Percentiles rank a stretch among this genome's conserved stretches.
Conservation (phyloP, 768 basidiomycete species). For the Leccinum ochraceum region DNA sequence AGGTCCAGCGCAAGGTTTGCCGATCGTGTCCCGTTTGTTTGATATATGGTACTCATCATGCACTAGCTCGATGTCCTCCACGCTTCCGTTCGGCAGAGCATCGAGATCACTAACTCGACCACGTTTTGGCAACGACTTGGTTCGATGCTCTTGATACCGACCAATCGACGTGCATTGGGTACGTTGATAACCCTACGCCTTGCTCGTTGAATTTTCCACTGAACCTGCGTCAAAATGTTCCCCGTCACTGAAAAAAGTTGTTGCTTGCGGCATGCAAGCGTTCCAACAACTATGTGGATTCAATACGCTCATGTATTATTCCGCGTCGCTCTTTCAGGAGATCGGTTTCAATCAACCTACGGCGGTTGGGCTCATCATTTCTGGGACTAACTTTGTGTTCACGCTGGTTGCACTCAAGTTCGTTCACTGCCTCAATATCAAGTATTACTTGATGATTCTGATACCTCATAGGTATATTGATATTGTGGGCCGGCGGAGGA, state of each 20-base stretch:
- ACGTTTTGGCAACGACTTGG: constrained; percentile 56
- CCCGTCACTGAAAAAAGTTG: constrained; percentile 41
- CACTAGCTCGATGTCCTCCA: constrained; percentile 57
- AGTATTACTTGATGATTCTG: neutral
- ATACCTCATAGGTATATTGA: constrained; percentile 48
- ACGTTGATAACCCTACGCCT: constrained; percentile 16
- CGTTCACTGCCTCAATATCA: neutral
- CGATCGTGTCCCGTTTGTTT: neutral
- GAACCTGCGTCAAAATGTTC: neutral
- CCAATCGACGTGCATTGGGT: constrained; percentile 74
- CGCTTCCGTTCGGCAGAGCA: constrained; percentile 58
- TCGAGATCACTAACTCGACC: constrained; percentile 61
- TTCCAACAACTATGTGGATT: constrained; percentile 85
- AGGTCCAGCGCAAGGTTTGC: constrained; percentile 63
- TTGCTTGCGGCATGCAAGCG: constrained; percentile 80
- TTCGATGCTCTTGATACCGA: constrained; percentile 54
- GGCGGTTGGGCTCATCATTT: constrained; percentile 76
- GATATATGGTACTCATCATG: neutral
- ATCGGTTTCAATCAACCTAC: constrained; percentile 85
- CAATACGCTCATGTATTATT: constrained; percentile 78
- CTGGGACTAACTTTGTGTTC: constrained; percentile 78
- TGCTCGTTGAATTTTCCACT: neutral
- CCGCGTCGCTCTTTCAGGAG: constrained; percentile 75
- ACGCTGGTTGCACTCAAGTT: constrained; percentile 73
- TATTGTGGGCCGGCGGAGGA: constrained; percentile 64